Evolutionary conservation across 139 green algal species (phyloP), one percentile per base, ranked within the genome.

Genomic region (Desmodesmus armatus): DNA sequence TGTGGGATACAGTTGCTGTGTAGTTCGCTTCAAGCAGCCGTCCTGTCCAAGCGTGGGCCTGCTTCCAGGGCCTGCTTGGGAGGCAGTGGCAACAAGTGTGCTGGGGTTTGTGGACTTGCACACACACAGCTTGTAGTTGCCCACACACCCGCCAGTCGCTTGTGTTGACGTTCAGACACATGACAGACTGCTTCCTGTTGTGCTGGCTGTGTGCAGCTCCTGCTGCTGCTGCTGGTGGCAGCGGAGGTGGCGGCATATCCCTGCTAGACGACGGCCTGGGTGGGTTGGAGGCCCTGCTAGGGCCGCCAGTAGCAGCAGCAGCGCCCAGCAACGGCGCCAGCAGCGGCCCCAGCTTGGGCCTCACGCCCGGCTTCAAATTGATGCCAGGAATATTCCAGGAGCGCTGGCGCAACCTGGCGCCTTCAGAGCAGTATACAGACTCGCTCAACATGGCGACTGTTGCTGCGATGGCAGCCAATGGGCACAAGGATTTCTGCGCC

Each of bases 341-440:
- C 74, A 66, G 77, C 37, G 35, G 31, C 27, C 75, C 40, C 63
- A 78, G 25, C n/a, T n/a, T n/a, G n/a, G n/a, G n/a, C n/a, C 72
- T 87, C 17, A 65, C 44, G 55, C 58, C 77, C 5, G 87, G 84
- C 55, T 83, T 91, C 2, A 51, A 58, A 7, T 60, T 92, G 4
- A 89, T 87, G 63, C 87, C 87, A 43, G 71, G 77, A 51, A 77
- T 88, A 60, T 98, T 98, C 79, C 94, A 97, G 87, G 82, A 84
- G 25, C 88, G 89, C n/a, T 98, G 95, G 95, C 82, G 80, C 33
- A 53, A 88, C 27, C 80, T 96, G 79, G 83, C 89, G 2, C 39
- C 90, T 3, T 84, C 77, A 4, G 69, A 88, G 37, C 80, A 80
- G 67, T 88, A 88, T 53, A 53, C 44, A 0, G 87, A 92, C 43